Conservation (phyloP, 2,329 filamentous ascomycete species). For the Eurotiales sp. region DNA sequence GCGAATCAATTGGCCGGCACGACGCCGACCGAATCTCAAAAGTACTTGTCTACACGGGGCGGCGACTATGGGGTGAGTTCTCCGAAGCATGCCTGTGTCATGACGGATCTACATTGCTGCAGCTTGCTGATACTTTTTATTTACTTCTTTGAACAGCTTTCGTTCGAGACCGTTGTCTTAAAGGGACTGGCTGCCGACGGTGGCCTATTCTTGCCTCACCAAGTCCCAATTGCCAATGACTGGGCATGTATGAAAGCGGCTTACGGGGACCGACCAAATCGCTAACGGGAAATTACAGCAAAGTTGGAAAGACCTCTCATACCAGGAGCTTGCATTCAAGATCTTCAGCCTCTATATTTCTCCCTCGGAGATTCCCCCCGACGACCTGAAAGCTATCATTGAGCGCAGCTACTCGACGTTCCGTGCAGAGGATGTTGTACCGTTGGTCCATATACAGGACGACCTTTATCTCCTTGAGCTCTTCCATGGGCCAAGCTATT, state of each 20-base stretch:
- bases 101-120: too few relatives aligned
- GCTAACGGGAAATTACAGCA: constrained; percentile 30
- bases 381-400: constrained; percentile 80
- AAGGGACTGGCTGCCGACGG: constrained; percentile 85
- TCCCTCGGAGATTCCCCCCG: constrained; percentile 70
- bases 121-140: not conserved
- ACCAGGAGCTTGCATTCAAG: constrained; percentile 75
- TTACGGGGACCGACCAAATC: too few relatives aligned
- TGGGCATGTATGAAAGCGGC: constrained; percentile 46
- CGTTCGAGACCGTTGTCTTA: constrained; percentile 86
- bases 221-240: constrained; percentile 63
- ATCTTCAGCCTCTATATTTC: constrained; percentile 89
- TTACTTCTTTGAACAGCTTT: constrained; percentile 46
- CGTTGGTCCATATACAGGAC: constrained; percentile 70
- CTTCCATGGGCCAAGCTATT: constrained; percentile 92
- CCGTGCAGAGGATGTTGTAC: constrained; percentile 72
- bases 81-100: not conserved
- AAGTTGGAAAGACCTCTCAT: constrained; percentile 72
- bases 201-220: constrained; percentile 83
- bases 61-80: constrained; percentile 27
- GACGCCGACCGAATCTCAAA: constrained; percentile 24
- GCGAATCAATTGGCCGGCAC: not conserved
- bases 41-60: constrained; percentile 32
- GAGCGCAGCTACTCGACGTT: constrained; percentile 85
- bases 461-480: constrained; percentile 77